phyloP scores from a whole-genome alignment of 768 basidiomycete genomes.

The Hericium rajendrae region DNA sequence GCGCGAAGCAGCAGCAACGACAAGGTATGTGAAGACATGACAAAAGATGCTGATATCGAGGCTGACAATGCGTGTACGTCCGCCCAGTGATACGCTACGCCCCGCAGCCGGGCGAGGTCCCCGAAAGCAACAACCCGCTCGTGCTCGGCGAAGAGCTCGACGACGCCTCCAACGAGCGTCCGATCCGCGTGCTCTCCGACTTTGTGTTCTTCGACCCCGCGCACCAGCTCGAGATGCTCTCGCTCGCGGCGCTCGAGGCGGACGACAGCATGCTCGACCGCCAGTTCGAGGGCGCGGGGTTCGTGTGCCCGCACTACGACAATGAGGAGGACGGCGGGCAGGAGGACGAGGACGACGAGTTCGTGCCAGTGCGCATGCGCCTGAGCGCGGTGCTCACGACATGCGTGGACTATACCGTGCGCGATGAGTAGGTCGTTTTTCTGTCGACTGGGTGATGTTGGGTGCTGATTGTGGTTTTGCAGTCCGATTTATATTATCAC shows the following conservation, averaged over 20 bases:
- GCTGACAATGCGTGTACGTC: not conserved
- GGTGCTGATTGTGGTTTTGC: constrained; percentile 4
- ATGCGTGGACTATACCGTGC: constrained; percentile 36
- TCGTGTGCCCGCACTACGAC: constrained; percentile 34
- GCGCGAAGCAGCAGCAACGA: not conserved
- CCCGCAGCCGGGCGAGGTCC: constrained; percentile 6
- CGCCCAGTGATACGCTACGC: not conserved
- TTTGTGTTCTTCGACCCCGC: constrained; percentile 55
- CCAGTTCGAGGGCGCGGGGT: constrained; percentile 46
- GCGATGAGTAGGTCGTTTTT: constrained; percentile 37
- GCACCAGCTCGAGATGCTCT: constrained; percentile 34
- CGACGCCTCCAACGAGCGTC: constrained; percentile 29
- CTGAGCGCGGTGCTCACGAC: constrained; percentile 11
- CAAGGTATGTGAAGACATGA: not conserved
- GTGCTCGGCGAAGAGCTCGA: not conserved
- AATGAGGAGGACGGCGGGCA: constrained; percentile 24
- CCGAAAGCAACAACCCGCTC: not conserved
- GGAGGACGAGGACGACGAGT: constrained; percentile 10
- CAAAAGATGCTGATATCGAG: not conserved
- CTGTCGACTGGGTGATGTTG: not conserved
- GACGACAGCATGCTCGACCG: constrained; percentile 17
- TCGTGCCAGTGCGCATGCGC: constrained; percentile 23
- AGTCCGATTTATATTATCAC: constrained; percentile 62
- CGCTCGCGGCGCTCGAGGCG: constrained; percentile 37
- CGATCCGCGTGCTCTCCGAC: constrained; percentile 44